A percentile compares a stretch with the other conserved stretches of the same genome.
Conservation (phyloP, 2,329 filamentous ascomycete species). For the Canariomyces notabilis region DNA sequence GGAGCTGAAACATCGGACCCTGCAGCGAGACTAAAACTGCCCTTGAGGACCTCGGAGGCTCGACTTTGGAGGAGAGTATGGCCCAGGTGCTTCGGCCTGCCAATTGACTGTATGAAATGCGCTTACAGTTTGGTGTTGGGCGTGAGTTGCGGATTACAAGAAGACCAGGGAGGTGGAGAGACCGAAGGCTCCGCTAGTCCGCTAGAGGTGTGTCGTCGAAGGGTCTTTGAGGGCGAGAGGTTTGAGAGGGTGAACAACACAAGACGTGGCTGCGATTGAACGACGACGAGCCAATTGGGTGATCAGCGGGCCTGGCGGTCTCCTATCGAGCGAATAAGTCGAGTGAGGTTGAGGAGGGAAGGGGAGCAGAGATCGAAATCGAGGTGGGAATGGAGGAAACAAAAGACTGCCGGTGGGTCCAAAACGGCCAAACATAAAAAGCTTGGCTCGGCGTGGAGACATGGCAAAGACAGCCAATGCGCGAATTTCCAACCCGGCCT, state of each 20-base stretch:
- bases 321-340: conserved; percentile 16
- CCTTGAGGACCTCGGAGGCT: no score
- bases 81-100: neutral
- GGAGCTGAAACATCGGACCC: neutral
- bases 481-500: conserved; percentile 15
- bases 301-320: conserved; percentile 15
- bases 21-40: neutral
- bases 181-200: neutral
- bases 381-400: conserved; percentile 22
- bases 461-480: conserved; percentile 7
- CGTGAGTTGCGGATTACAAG: neutral
- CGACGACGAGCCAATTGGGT: conserved; percentile 17
- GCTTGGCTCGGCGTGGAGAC: conserved; percentile 16
- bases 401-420: conserved; percentile 24
- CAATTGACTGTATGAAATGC: conserved; percentile 6
- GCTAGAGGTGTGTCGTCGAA: neutral
- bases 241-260: conserved; percentile 23
- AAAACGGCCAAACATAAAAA: conserved; percentile 15
- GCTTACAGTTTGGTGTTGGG: conserved; percentile 14
- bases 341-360: conserved; percentile 25
- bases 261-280: conserved; percentile 18
- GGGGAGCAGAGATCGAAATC: conserved; percentile 11
- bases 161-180: neutral
- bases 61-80: neutral
- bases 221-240: neutral